Conservation (phyloP, 352 stramenopile species). For the Phytophthora nicotianae region DNA sequence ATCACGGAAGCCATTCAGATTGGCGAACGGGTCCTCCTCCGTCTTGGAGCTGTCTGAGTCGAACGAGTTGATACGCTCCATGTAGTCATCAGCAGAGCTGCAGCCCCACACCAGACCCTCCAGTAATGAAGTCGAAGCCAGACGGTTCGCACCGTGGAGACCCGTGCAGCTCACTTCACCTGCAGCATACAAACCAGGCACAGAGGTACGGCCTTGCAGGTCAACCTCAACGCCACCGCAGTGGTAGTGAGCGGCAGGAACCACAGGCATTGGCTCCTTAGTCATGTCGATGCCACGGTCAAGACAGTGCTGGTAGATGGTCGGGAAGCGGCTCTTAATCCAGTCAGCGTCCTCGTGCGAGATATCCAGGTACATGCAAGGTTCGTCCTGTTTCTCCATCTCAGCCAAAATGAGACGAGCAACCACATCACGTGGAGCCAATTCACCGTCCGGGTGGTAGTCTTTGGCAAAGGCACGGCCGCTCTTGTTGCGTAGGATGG, state of each 20-base stretch:
- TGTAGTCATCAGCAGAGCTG: constrained; percentile 83
- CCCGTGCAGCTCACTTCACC: constrained; percentile 95
- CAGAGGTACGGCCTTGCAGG: constrained; percentile 78
- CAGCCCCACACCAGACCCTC: constrained; percentile 95
- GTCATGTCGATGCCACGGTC: constrained; percentile 92
- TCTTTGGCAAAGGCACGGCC: constrained; percentile 89
- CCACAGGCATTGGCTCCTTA: constrained; percentile 88
- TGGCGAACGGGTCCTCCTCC: constrained; percentile 45
- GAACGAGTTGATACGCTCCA: constrained; percentile 30
- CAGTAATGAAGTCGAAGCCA: constrained; percentile 93
- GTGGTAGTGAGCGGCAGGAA: constrained; percentile 94
- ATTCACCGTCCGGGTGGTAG: constrained; percentile 92
- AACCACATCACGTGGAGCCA: constrained; percentile 95
- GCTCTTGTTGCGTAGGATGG: constrained; percentile 84
- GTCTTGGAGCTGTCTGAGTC: constrained; percentile 19
- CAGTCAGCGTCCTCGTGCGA: constrained; percentile 88
- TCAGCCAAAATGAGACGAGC: constrained; percentile 92
- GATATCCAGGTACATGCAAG: constrained; percentile 94
- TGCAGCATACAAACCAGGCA: constrained; percentile 89
- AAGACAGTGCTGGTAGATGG: constrained; percentile 86
- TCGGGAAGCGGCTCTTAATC: constrained; percentile 87
- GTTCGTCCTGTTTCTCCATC: constrained; percentile 80
- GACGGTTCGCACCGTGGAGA: constrained; percentile 93
- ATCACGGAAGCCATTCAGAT: constrained; percentile 46
- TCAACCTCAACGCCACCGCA: constrained; percentile 93